These are phyloP conservation scores for Ascochyta clinopodiicola DNA, from an alignment of 2,329 filamentous ascomycete genomes.

Conservation along the genomic window DNA sequence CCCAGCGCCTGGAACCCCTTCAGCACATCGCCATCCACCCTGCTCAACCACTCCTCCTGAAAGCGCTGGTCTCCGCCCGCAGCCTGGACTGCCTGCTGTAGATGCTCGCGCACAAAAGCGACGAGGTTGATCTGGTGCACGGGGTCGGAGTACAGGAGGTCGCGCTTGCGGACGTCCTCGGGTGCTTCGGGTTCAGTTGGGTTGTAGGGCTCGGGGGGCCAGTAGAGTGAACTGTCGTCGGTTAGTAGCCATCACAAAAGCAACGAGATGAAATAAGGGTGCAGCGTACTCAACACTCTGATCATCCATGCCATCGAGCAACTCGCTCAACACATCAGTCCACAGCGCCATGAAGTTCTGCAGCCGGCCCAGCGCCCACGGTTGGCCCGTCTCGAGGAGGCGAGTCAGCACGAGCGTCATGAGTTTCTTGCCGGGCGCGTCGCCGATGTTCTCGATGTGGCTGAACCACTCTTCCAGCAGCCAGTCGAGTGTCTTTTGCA, in stretches of 20 bases:
- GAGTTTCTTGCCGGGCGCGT: conserved; percentile 71
- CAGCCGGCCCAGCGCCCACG: conserved; percentile 65
- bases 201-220: conserved; percentile 43
- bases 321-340: conserved; percentile 71
- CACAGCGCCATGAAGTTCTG: conserved; percentile 79
- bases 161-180: conserved; percentile 55
- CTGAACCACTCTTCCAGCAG: conserved; percentile 68
- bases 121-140: conserved; percentile 71
- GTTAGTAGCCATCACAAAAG: background rate
- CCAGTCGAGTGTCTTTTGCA: conserved; percentile 53
- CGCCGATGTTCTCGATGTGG: conserved; percentile 71
- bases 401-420: conserved; percentile 75
- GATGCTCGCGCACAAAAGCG: conserved; percentile 67
- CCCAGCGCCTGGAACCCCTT: conserved; percentile 61
- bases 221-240: conserved; percentile 52
- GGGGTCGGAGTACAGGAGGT: conserved; percentile 66
- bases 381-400: conserved; percentile 68
- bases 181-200: conserved; percentile 50
- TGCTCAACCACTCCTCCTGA: conserved; percentile 71
- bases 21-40: conserved; percentile 77
- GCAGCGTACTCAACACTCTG: conserved; percentile 45
- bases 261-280: background rate
- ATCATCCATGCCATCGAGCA: conserved; percentile 66
- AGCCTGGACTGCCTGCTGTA: conserved; percentile 65
- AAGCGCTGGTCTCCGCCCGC: conserved; percentile 72